Evolutionary conservation across 2,329 filamentous ascomycete species (phyloP), one percentile per base, ranked within the genome.

Genomic region (Trichoderma gracile): DNA sequence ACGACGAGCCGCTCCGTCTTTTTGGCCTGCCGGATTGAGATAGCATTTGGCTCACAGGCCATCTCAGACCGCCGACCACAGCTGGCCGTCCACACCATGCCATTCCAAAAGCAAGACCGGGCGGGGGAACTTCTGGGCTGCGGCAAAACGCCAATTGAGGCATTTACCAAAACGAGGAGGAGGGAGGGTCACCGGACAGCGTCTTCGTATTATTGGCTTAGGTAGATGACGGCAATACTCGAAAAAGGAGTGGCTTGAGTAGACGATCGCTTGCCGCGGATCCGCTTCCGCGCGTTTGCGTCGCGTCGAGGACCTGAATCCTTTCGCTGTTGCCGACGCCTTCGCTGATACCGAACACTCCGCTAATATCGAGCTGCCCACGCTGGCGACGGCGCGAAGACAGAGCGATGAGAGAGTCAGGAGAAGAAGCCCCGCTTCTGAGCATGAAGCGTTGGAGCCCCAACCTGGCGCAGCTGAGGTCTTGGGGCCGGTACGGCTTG

Each of bases 211-310:
- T 38, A 38, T 14, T 45, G 43, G 47, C 42, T 38, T 33, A 38
- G 7, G 30, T 19, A 45, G 21, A 61, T 46, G 58, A 61, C 57
- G 46, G 57, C 57, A 33, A 14, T 38, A 42, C 52, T 19, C 2
- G 25, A 27, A 30, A 52, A 17, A 27, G 17, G 43, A 52, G 33
- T 27, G 23, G 19, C 57, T 43, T 45, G 14, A 43, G 57, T 52
- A 62, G 43, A 63, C 54, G 53, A 65, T 67, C 63, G 65, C 65
- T 67, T 65, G 63, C 55, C 56, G 65, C 65, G 65, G 62, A 63
- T 67, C 63, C 63, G 65, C 64, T 66, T 47, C 43, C 59, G 60
- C 64, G 64, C 59, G 64, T 63, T 23, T 63, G 64, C 10, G 43
- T 64, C 45, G 61, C 55, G 46, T 25, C 33, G 40, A 38, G 45